These are phyloP conservation scores for Tetrapisispora pingtungensis DNA, from an alignment of 805 yeast species.

Conservation along the genomic window DNA sequence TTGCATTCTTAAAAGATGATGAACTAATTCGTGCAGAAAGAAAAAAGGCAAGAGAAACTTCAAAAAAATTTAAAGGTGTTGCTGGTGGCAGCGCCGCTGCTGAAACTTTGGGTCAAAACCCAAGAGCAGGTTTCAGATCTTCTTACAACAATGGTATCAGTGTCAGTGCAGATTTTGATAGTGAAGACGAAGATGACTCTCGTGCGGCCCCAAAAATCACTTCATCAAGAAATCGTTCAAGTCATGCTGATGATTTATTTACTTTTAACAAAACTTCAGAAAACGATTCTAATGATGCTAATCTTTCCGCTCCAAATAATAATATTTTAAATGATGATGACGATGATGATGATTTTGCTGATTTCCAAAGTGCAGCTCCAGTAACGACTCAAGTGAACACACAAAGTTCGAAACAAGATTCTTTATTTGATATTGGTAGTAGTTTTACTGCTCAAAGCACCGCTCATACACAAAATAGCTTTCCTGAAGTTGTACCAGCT, in stretches of 20 bases:
- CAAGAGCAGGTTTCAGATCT: slow-evolving; percentile 22
- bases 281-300: slow-evolving; percentile 15
- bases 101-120: slow-evolving; percentile 17
- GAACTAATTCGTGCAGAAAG: slow-evolving; percentile 69
- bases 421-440: slow-evolving; percentile 28
- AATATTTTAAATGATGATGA: slow-evolving; percentile 26
- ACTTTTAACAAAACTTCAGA: background rate
- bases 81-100: slow-evolving; percentile 45
- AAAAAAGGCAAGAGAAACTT: slow-evolving; percentile 78
- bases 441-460: slow-evolving; percentile 16
- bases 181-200: slow-evolving; percentile 54
- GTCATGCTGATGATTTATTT: slow-evolving; percentile 1
- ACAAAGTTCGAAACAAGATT: slow-evolving; percentile 12
- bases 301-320: slow-evolving; percentile 25
- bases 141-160: slow-evolving; percentile 23
- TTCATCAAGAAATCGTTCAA: slow-evolving; percentile 38
- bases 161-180: slow-evolving; percentile 34
- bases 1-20: slow-evolving; percentile 66
- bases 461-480: background rate
- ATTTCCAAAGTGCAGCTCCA: slow-evolving; percentile 63
- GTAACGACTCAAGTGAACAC: slow-evolving; percentile 10
- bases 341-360: slow-evolving; percentile 70
- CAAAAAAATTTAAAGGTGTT: slow-evolving; percentile 75
- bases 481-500: slow-evolving; percentile 23
- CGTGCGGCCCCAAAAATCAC: slow-evolving; percentile 51